Percentiles rank a stretch among this genome's conserved stretches.
phyloP scores from a whole-genome alignment of 2,329 filamentous ascomycete genomes.

The Diaporthe batatas region DNA sequence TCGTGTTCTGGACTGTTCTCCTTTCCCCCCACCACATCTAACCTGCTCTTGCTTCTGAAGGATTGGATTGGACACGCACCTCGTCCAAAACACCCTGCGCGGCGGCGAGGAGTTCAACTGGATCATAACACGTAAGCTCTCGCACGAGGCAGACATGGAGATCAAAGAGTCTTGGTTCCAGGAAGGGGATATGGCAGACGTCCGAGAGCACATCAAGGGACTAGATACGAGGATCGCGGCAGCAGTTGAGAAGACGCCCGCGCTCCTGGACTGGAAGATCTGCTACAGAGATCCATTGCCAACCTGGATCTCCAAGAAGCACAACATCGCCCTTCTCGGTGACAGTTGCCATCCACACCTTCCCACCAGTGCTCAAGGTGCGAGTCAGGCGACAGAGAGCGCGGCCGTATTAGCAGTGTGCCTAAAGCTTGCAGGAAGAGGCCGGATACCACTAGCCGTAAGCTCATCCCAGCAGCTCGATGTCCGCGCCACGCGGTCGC shows the following conservation, averaged over 20 bases:
- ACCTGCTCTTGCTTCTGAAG: conserved; percentile 37
- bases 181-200: conserved; percentile 60
- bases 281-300: conserved; percentile 66
- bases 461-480: conserved; percentile 30
- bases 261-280: conserved; percentile 67
- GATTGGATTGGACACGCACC: conserved; percentile 59
- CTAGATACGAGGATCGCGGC: conserved; percentile 61
- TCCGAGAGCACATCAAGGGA: conserved; percentile 52
- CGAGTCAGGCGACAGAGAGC: conserved; percentile 67
- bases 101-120: conserved; percentile 60
- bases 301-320: conserved; percentile 64
- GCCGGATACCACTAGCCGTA: conserved; percentile 55
- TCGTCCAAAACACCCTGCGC: conserved; percentile 59
- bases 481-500: background rate
- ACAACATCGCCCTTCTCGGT: conserved; percentile 63
- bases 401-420: conserved; percentile 60
- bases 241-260: conserved; percentile 59
- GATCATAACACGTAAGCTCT: conserved; percentile 60
- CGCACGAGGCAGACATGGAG: conserved; percentile 57
- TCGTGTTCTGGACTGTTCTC: background rate
- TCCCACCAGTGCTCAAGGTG: conserved; percentile 66
- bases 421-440: conserved; percentile 57
- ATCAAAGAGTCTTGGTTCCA: conserved; percentile 63
- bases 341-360: conserved; percentile 68
- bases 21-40: background rate